Evolutionary conservation across 768 basidiomycete genomes (phyloP).

Genomic region (Trametes meyenii): DNA sequence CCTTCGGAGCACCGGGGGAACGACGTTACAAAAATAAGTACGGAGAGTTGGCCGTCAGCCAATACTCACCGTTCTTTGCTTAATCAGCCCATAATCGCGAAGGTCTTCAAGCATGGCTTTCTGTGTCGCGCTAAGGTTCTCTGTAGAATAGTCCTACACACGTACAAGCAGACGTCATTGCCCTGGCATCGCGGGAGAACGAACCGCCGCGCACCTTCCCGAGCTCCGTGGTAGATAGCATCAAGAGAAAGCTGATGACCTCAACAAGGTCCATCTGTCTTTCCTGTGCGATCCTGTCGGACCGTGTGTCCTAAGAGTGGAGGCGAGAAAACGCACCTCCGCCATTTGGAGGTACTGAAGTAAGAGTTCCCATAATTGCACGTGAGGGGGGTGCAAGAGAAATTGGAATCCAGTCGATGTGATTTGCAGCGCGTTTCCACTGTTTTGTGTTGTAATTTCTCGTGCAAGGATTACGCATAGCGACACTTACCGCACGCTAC

Average conservation of each 20-base stretch:
- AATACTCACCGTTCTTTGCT: conserved; percentile 70
- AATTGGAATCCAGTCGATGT: conserved; percentile 97
- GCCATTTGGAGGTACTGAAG: conserved; percentile 87
- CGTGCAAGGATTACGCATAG: background rate
- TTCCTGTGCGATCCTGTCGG: conserved; percentile 49
- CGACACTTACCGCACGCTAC: conserved; percentile 57
- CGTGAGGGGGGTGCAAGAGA: conserved; percentile 90
- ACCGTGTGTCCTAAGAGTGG: background rate
- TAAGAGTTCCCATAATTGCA: conserved; percentile 93
- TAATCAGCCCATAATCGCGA: conserved; percentile 92
- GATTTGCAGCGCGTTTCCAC: conserved; percentile 70
- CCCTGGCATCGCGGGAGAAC: conserved; percentile 1
- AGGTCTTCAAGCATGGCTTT: conserved; percentile 89
- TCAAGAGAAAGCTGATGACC: conserved; percentile 92
- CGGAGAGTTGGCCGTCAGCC: background rate
- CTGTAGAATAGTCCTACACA: conserved; percentile 84
- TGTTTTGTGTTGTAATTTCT: conserved; percentile 30
- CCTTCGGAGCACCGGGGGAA: conserved; percentile 40
- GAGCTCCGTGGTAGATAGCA: conserved; percentile 96
- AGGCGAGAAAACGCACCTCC: conserved; percentile 52
- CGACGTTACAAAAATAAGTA: background rate
- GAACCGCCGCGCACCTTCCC: conserved; percentile 62
- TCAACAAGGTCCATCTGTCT: conserved; percentile 92
- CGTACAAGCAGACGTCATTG: background rate
- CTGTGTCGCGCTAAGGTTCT: conserved; percentile 77